Base-by-base conservation (phyloP, 2,329 filamentous ascomycete genomes). In the Eurotiales sp. region DNA sequence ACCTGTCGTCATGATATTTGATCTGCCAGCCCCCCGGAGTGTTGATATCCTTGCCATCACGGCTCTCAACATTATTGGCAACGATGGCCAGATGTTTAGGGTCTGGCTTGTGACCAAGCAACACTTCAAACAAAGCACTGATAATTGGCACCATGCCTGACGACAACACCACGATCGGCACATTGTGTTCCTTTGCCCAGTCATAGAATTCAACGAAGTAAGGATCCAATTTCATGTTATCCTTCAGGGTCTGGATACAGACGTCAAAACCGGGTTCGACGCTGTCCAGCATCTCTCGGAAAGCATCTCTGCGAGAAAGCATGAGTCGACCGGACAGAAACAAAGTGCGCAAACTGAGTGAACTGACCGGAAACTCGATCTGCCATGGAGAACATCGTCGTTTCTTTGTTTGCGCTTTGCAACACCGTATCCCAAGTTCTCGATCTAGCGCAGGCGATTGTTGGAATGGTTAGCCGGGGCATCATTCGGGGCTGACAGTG, bases 81-180 rank as follows among this genome's bases (percentile, higher is more conserved):
- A 97, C 85, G 64, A 99, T 93, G 72, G 93, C 85, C 66, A 97
- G 86, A 64, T 91, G 65, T 50, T 57, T 61, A 1, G 52, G 81
- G 43, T 83, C 78, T 29, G 84, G 82, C 59, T 87, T 85, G 25
- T 87, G 84, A n/a, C 91, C 92, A 3, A 97, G 78, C 46, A 95
- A 79, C 60, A 87, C 84, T 56, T 86, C 81, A 54, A 99, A 77
- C 58, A 97, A 78, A 14, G 88, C 89, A 55, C 85, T 83, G 68
- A 99, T 96, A 61, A 97, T 83, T 32, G 92, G 92, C 61, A 84
- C 80, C 93, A 99, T 97, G 57, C 93, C 93, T 40, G 88, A 89
- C 56, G 87, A 93, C 29, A 99, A 78, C 19, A 99, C 88, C 17
- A 97, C 90, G 56, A 96, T 87, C 22, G 93, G 93, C 12, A 97